These are phyloP conservation scores for Closterium sp. DNA, from an alignment of 139 green algal species.

Conservation along the genomic window DNA sequence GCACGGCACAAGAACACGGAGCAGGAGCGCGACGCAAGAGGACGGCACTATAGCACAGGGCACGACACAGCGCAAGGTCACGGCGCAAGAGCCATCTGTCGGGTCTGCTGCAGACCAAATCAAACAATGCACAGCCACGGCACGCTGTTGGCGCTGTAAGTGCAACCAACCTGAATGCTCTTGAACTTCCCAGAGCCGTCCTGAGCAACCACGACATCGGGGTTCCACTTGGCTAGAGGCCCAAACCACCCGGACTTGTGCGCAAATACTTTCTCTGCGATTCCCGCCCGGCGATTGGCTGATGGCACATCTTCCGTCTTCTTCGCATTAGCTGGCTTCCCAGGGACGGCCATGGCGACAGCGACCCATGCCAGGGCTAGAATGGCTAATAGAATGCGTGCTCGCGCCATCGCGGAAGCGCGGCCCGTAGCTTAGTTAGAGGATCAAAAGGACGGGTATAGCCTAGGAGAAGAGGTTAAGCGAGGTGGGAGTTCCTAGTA, in stretches of 20 bases:
- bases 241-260: neutral
- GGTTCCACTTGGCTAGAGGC: constrained; percentile 2
- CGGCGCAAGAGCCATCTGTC: too few species aligned
- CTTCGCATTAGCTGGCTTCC: neutral
- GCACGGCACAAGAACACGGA: neutral
- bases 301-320: neutral
- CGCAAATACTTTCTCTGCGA: neutral
- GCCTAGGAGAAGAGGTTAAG: neutral
- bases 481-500: neutral
- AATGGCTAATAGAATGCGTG: neutral
- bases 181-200: constrained; percentile 26
- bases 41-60: neutral
- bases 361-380: neutral
- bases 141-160: neutral
- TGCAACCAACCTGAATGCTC: constrained; percentile 13
- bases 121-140: too few species aligned
- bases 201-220: constrained; percentile 15
- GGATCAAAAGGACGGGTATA: neutral
- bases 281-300: neutral
- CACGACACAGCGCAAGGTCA: neutral
- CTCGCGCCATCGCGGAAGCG: neutral
- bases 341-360: neutral
- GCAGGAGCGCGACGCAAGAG: neutral
- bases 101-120: too few species aligned
- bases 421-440: neutral